Evolutionary conservation across 1,139 yeast species (phyloP).

Genomic region (Hemisphaericaspora xylofermentans): DNA sequence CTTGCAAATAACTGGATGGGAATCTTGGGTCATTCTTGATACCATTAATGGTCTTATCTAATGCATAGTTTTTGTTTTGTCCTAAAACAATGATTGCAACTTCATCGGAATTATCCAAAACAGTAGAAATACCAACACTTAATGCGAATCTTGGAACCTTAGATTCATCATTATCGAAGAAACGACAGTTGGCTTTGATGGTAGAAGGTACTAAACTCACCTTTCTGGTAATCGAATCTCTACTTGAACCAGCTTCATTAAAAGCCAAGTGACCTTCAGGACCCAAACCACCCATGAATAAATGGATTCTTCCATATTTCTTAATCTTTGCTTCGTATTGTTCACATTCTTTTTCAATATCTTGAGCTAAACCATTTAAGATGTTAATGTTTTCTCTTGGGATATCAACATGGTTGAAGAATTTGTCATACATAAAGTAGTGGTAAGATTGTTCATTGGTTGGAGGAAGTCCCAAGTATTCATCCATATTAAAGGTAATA

Average conservation of each 20-base stretch:
- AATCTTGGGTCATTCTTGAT: constrained; percentile 32
- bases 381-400: constrained; percentile 56
- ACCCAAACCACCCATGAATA: constrained; percentile 63
- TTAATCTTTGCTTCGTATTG: constrained; percentile 52
- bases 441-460: constrained; percentile 55
- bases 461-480: constrained; percentile 53
- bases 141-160: constrained; percentile 57
- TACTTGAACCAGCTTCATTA: constrained; percentile 57
- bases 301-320: constrained; percentile 51
- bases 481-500: constrained; percentile 65
- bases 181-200: constrained; percentile 56
- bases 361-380: constrained; percentile 51
- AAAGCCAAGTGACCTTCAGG: constrained; percentile 68
- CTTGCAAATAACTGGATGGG: constrained; percentile 50
- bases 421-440: constrained; percentile 59
- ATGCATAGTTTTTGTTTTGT: constrained; percentile 40
- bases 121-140: constrained; percentile 63
- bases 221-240: constrained; percentile 48
- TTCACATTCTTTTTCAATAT: constrained; percentile 49
- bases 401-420: constrained; percentile 60
- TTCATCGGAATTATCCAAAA: constrained; percentile 57
- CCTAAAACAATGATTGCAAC: constrained; percentile 52
- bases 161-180: constrained; percentile 45
- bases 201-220: constrained; percentile 54
- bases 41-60: constrained; percentile 43